Evolutionary conservation across 2,329 filamentous ascomycete genomes (phyloP).

Genomic region (Pleurostoma richardsiae): DNA sequence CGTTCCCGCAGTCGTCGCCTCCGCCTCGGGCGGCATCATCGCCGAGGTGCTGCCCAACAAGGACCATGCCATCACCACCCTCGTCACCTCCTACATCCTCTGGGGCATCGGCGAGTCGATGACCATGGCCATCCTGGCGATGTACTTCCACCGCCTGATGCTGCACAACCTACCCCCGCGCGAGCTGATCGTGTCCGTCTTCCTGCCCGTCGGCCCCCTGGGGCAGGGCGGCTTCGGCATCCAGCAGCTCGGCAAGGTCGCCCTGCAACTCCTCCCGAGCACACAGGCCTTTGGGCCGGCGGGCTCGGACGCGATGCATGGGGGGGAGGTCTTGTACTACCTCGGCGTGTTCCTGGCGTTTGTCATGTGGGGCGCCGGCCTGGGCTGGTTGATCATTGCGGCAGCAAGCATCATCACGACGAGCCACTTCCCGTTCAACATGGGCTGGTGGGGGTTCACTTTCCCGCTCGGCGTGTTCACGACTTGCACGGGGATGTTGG

Average conservation of each 20-base stretch:
- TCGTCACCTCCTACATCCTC: constrained; percentile 62
- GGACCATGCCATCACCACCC: constrained; percentile 52
- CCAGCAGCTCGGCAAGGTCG: constrained; percentile 21
- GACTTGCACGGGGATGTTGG: constrained; percentile 32
- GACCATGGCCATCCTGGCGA: constrained; percentile 56
- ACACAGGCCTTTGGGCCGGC: constrained; percentile 38
- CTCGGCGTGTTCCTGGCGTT: constrained; percentile 35
- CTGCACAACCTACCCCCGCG: constrained; percentile 61
- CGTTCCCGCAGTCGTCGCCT: constrained; percentile 56
- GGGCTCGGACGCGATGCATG: constrained; percentile 25
- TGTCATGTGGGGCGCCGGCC: constrained; percentile 26
- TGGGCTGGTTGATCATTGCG: constrained; percentile 27
- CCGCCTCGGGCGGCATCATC: constrained; percentile 59
- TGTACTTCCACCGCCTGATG: constrained; percentile 66
- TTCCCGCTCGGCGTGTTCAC: constrained; percentile 32
- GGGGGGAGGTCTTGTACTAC: constrained; percentile 50
- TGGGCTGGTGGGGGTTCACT: constrained; percentile 33
- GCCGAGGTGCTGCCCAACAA: constrained; percentile 53
- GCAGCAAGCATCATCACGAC: constrained; percentile 21
- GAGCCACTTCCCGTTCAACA: constrained; percentile 28
- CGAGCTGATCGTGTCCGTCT: constrained; percentile 59
- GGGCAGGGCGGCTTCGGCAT: constrained; percentile 55
- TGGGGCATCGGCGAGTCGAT: constrained; percentile 60
- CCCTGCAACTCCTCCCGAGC: constrained; percentile 16
- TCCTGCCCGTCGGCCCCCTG: constrained; percentile 57